Base-by-base conservation (phyloP, 2,329 filamentous ascomycete species). In the Hymenoscyphus fructigenus region DNA sequence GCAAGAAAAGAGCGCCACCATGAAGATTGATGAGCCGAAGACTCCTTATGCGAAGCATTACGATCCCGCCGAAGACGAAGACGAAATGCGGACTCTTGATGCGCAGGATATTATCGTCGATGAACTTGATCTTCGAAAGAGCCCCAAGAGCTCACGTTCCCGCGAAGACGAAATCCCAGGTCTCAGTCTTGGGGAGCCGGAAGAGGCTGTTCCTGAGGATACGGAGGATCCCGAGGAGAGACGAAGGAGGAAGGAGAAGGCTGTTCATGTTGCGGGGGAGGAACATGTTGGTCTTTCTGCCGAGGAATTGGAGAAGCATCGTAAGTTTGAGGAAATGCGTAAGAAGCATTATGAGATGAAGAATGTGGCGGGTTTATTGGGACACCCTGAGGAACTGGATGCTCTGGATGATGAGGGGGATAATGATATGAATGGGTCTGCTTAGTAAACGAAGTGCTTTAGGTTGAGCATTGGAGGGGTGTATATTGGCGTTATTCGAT, bases 261-360 rank as follows among this genome's bases (percentile, higher is more conserved):
- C 90, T 70, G 94, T 98, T 23, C 90, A 95, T 69, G 91, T 98
- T 63, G 82, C 84, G 67, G 81, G 84, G n/a, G 81, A 80, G 75
- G 83, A 83, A 69, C 83, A 86, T 78, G 76, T 79, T 26, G 84
- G 84, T 41, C 77, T 88, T 74, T 86, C 81, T 65, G 79, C 84
- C 53, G 92, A 97, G 77, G 93, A 96, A 76, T 83, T 83, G 67
- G 92, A 95, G 81, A 97, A 98, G 83, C 95, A 99, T 79, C 87
- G 85, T 75, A 88, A 91, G 76, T 99, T 99, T 77, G 93, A 97
- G 80, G 84, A 91, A 80, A 84, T 92, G 82, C 87, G 95, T 75
- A 97, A 95, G 88, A 94, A 89, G 82, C 95, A 99, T 79, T 99
- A 99, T 79, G 95, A 99, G 83, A 99, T 99, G 95, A 92, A 87